Evolutionary conservation across 768 basidiomycete genomes (phyloP).

Genomic region (Leucocoprinus leucothites): DNA sequence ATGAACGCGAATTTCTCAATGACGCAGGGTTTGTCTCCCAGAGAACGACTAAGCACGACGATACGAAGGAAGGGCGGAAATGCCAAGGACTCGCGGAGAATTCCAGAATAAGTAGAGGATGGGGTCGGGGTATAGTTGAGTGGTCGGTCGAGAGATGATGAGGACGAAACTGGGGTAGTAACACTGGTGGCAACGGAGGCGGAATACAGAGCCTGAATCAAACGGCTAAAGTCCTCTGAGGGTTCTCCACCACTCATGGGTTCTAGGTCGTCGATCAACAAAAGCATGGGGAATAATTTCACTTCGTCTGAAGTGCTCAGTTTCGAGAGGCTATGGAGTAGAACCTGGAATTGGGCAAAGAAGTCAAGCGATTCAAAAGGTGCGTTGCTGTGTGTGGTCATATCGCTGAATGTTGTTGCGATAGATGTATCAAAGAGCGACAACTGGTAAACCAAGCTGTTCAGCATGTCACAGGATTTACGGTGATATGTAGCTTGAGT

Average conservation of each 20-base stretch:
- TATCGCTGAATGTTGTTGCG: background rate
- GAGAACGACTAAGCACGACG: conserved; percentile 6
- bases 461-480: background rate
- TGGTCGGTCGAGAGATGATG: background rate
- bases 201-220: background rate
- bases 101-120: background rate
- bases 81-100: background rate
- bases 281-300: background rate
- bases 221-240: background rate
- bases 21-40: background rate
- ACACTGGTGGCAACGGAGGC: background rate
- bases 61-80: conserved; percentile 9
- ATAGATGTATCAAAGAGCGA: background rate
- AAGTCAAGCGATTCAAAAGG: background rate
- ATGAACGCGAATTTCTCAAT: conserved; percentile 7
- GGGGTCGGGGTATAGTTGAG: background rate
- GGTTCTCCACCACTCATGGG: background rate
- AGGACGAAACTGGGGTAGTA: background rate
- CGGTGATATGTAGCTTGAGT: background rate
- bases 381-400: background rate
- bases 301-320: background rate
- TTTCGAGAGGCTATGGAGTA: background rate
- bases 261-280: conserved; percentile 6
- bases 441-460: conserved; percentile 1
- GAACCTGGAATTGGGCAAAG: background rate